These are phyloP conservation scores for Diddensiella santjacobensis DNA, from an alignment of 805 yeast genomes.

Conservation along the genomic window DNA sequence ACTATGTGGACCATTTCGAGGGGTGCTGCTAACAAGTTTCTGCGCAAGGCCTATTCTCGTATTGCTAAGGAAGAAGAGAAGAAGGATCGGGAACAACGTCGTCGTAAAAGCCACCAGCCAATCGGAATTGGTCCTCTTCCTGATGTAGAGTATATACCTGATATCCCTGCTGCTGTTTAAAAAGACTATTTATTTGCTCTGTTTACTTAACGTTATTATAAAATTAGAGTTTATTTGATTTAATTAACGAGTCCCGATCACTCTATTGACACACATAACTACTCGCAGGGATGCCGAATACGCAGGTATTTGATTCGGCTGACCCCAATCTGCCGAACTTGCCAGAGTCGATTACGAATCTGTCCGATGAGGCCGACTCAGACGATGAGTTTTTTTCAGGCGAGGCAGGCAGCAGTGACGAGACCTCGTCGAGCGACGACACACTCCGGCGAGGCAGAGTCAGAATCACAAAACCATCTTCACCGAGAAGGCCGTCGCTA, in stretches of 20 bases:
- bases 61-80: neutral
- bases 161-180: too few relatives aligned
- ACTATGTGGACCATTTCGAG: neutral
- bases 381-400: neutral
- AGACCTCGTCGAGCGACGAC: neutral
- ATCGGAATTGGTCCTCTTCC: constrained; percentile 1
- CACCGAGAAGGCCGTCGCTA: neutral
- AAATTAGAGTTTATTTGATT: too few relatives aligned
- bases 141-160: too few relatives aligned
- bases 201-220: too few relatives aligned
- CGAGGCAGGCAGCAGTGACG: neutral
- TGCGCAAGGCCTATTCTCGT: neutral
- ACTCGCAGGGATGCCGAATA: too few relatives aligned
- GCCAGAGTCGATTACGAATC: constrained; percentile 17
- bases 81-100: neutral
- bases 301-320: constrained; percentile 22
- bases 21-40: neutral
- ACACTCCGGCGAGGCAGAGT: neutral
- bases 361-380: neutral
- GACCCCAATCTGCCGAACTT: constrained; percentile 23
- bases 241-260: too few relatives aligned
- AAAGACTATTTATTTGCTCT: too few relatives aligned
- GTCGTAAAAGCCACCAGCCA: neutral
- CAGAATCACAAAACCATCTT: neutral
- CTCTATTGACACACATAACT: too few relatives aligned